Conservation (phyloP, 2,329 filamentous ascomycete species). For the Colletotrichum liriopes region DNA sequence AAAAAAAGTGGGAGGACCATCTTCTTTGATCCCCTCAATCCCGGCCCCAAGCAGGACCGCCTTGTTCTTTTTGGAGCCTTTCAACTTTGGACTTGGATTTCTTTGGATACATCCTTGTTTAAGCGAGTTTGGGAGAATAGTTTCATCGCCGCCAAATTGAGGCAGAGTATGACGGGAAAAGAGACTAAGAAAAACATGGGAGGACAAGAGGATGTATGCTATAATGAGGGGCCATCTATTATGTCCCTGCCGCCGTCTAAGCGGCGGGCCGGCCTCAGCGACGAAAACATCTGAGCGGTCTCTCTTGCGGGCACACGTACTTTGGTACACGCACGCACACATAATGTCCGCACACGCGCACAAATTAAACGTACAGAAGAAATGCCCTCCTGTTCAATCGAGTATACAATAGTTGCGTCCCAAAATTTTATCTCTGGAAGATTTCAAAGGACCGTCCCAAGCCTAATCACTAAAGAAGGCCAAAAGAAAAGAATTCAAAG, state of each 20-base stretch:
- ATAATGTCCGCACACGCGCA: conserved; percentile 18
- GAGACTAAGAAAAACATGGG: neutral
- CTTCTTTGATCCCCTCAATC: conserved; percentile 17
- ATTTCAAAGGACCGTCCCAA: conserved; percentile 26
- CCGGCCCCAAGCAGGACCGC: neutral
- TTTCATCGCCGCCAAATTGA: neutral
- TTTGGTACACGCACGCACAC: conserved; percentile 17
- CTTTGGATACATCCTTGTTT: neutral
- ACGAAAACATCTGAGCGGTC: conserved; percentile 17
- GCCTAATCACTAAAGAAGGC: conserved; percentile 13
- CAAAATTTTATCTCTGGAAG: conserved; percentile 22
- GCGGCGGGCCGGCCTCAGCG: conserved; percentile 28
- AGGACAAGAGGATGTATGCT: conserved; percentile 8
- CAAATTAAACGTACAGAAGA: conserved; percentile 33
- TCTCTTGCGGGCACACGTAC: conserved; percentile 8
- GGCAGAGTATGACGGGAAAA: neutral
- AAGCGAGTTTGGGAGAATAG: neutral
- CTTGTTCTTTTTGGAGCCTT: neutral
- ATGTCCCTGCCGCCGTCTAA: conserved; percentile 35
- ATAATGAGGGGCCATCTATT: conserved; percentile 23
- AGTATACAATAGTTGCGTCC: conserved; percentile 26
- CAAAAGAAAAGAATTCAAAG: conserved; percentile 19
- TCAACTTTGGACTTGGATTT: neutral
- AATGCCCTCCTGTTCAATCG: conserved; percentile 17
- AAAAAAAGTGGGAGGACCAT: conserved; percentile 41